Evolutionary conservation across 2,329 filamentous ascomycete species (phyloP), one percentile per base, ranked within the genome.

Genomic region (Pseudogymnoascus pannorum): DNA sequence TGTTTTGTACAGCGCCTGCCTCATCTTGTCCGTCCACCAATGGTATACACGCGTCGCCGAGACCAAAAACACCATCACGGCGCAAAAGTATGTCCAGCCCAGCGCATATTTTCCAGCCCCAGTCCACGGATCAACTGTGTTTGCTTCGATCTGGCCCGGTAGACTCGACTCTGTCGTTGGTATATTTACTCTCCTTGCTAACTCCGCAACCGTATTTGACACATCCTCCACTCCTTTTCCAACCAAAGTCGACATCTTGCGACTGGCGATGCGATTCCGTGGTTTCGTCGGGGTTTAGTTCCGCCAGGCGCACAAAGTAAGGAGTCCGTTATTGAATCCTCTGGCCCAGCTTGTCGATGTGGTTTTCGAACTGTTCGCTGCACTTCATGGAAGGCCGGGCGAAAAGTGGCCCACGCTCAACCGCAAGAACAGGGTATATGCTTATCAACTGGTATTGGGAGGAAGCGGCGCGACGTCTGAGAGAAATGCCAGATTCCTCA

Each of bases 11-110:
- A 94, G 84, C 65, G 91, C 92, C 67, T 92, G 89, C 67, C 92
- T 85, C 66, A 96, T 91, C 77, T 94, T 95, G 78, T 97, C 92
- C 68, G 92, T 91, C 87, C 91, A 96, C 67, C 88, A 87, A 74
- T 96, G 89, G 80, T 92, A 96, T 71, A 89, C 81, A 66, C 91
- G 86, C 71, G 93, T 79, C 9, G 87, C 69, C 9, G 88, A 76
- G 4, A 92, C 86, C 60, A 84, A 69, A 26, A 82, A 81, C 65
- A 92, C 80, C 63, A 97, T 74, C 58, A 87, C 84, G 57, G 95
- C 74, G 59, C 88, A 86, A 70, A 96, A 95, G 74, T 95, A 96
- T 12, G 93, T 91, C 86, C 91, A 96, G 62, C 88, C 91, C 59
- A 91, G 76, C 2, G 82, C 91, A 76, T 97, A 96, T 77, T 96